phyloP scores from a whole-genome alignment of 176 grass and related monocot species.

The Musa itinerans region DNA sequence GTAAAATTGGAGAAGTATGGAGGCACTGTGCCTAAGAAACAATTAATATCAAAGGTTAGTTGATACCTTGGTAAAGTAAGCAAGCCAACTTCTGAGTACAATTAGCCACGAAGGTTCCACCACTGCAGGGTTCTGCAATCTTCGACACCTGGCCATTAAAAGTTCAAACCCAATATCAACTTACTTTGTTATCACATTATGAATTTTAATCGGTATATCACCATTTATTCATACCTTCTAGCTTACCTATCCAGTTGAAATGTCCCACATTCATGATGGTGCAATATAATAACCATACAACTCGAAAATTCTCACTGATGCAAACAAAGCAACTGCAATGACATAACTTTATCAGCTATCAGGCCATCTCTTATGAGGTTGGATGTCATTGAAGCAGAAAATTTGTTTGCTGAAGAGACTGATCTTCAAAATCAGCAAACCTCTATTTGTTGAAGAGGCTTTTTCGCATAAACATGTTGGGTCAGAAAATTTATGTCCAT shows the following conservation, averaged over 20 bases:
- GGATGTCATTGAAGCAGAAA: no score
- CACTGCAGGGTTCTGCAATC: neutral
- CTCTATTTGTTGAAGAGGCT: neutral
- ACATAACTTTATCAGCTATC: neutral
- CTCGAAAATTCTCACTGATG: neutral
- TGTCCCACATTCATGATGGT: neutral
- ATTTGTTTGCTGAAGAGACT: no score
- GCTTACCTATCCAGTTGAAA: neutral
- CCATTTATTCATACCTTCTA: neutral
- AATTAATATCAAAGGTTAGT: slow-evolving; percentile 35
- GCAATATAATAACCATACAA: neutral
- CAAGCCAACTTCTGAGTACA: neutral
- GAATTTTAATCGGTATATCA: neutral
- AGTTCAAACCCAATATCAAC: neutral
- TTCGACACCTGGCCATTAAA: neutral
- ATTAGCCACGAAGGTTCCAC: neutral
- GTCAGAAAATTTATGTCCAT: neutral
- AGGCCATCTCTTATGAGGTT: neutral
- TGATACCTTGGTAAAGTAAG: neutral
- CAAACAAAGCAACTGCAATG: neutral
- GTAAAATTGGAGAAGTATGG: slow-evolving; percentile 24
- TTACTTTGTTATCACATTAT: neutral
- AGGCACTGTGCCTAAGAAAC: slow-evolving; percentile 33
- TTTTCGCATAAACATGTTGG: neutral
- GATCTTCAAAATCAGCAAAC: neutral